These are phyloP conservation scores for Cetradonia linearis DNA, from an alignment of 495 filamentous ascomycete species.

Conservation along the genomic window DNA sequence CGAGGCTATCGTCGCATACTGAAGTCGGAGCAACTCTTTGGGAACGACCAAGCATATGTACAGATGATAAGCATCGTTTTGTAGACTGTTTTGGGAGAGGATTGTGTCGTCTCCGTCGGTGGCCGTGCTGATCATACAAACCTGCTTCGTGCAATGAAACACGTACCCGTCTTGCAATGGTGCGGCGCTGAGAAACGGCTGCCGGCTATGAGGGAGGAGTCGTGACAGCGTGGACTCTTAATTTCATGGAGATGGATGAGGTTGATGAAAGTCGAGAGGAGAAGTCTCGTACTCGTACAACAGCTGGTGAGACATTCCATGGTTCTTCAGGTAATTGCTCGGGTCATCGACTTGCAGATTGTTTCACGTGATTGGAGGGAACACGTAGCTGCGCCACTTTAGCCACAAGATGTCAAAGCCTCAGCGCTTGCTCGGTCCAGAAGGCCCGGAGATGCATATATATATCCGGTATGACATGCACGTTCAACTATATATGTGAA, in stretches of 20 bases:
- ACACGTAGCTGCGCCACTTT: background rate
- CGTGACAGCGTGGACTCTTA: background rate
- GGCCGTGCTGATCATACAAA: background rate
- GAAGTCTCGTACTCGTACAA: background rate
- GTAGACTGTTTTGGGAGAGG: background rate
- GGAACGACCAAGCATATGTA: background rate
- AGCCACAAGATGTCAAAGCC: constrained; percentile 6
- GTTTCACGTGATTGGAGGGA: background rate
- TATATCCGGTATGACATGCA: too few species aligned
- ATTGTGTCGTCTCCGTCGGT: background rate
- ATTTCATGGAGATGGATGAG: background rate
- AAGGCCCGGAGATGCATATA: background rate
- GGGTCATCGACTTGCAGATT: background rate
- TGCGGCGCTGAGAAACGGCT: background rate
- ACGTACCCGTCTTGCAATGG: constrained; percentile 6
- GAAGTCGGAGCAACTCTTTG: background rate
- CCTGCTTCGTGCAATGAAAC: constrained; percentile 10
- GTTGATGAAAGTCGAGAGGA: background rate
- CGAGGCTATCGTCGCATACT: constrained; percentile 8
- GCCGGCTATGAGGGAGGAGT: constrained; percentile 1
- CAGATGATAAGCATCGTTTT: background rate
- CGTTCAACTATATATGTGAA: background rate
- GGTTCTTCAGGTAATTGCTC: background rate
- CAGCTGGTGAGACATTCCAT: background rate
- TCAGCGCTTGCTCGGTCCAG: constrained; percentile 7